These are phyloP conservation scores for Epichloe hybrida DNA, from an alignment of 2,329 filamentous ascomycete species.

Conservation along the genomic window DNA sequence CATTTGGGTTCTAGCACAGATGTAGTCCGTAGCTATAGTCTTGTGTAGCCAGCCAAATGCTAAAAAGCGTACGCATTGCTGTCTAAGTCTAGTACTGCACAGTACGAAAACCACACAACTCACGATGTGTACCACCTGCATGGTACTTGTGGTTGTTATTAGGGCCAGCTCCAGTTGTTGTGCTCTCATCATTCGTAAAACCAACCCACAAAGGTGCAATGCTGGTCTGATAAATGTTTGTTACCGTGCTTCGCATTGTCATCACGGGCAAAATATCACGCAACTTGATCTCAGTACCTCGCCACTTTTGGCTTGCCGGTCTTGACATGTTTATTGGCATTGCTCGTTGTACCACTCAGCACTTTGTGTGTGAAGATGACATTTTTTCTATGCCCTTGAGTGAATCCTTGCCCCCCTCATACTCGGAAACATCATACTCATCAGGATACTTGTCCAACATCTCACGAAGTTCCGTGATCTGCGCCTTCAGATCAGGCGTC, in stretches of 20 bases:
- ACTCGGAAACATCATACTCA: slow-evolving; percentile 75
- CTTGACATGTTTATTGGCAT: background rate
- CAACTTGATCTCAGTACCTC: background rate
- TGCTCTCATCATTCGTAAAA: background rate
- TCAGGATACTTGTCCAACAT: slow-evolving; percentile 75
- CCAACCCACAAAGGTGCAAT: too few relatives aligned
- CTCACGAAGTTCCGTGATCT: slow-evolving; percentile 59
- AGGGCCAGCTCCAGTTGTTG: background rate
- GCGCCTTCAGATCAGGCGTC: slow-evolving; percentile 62
- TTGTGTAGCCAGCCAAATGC: background rate
- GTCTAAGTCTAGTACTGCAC: too few relatives aligned
- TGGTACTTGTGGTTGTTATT: background rate
- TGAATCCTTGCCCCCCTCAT: slow-evolving; percentile 62
- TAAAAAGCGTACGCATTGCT: background rate
- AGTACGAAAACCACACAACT: too few relatives aligned
- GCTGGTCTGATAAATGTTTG: too few relatives aligned
- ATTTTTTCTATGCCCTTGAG: slow-evolving; percentile 26
- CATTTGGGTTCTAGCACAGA: too few relatives aligned
- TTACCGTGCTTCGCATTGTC: too few relatives aligned
- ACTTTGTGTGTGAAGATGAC: background rate
- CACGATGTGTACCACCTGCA: background rate
- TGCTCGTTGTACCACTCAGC: background rate
- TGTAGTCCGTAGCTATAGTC: too few relatives aligned
- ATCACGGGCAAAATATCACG: background rate
- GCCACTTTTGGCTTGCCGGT: background rate